A percentile compares a stretch with the other conserved stretches of the same genome.
phyloP scores from a whole-genome alignment of 2,329 filamentous ascomycete species.

The Pyricularia grisea region DNA sequence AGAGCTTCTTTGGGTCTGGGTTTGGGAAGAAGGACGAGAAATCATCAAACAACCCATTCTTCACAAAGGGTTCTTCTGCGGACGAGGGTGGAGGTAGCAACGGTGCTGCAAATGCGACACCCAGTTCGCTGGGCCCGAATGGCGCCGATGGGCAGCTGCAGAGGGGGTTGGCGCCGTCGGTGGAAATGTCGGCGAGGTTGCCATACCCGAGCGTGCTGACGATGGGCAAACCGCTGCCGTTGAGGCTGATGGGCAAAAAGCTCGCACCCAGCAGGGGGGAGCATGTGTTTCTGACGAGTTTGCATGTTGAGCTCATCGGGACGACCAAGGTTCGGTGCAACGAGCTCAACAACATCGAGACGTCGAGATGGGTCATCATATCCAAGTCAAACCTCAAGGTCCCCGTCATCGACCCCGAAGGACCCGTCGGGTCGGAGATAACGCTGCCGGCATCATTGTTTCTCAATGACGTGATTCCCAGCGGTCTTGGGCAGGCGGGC shows the following conservation, averaged over 20 bases:
- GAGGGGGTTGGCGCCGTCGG: constrained; percentile 47
- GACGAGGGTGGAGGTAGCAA: constrained; percentile 9
- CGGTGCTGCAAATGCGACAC: not conserved
- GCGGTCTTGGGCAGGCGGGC: constrained; percentile 2
- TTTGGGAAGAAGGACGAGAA: not conserved
- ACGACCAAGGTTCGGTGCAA: constrained; percentile 73
- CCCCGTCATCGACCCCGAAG: constrained; percentile 51
- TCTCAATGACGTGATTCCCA: constrained; percentile 51
- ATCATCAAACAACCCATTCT: not conserved
- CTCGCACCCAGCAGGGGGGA: constrained; percentile 54
- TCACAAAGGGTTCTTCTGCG: not conserved
- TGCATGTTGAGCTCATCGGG: constrained; percentile 76
- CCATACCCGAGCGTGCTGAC: constrained; percentile 84
- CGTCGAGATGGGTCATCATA: constrained; percentile 65
- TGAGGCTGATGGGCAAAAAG: constrained; percentile 73
- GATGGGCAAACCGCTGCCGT: constrained; percentile 75
- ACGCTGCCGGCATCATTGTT: constrained; percentile 64
- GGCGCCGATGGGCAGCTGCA: constrained; percentile 6
- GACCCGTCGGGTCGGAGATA: constrained; percentile 55
- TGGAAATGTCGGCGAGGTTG: constrained; percentile 70
- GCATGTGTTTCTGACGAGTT: constrained; percentile 62
- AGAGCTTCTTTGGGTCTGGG: constrained; percentile 46
- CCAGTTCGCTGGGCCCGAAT: constrained; percentile 9
- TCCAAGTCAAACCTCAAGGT: constrained; percentile 64
- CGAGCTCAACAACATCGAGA: constrained; percentile 61